These are phyloP conservation scores for Nakaseomyces bracarensis DNA, from an alignment of 1,139 yeast species.

Conservation along the genomic window DNA sequence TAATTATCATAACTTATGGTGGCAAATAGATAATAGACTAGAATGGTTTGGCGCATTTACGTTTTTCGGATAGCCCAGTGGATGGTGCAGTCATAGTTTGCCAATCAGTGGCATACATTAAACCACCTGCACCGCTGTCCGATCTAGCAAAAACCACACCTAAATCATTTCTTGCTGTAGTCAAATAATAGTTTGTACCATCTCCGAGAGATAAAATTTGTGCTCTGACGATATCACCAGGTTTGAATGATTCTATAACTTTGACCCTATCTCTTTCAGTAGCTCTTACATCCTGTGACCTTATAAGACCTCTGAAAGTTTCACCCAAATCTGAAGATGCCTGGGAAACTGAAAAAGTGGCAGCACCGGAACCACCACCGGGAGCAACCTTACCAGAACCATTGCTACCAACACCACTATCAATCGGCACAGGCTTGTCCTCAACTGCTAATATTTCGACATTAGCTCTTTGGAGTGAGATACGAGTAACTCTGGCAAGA, in stretches of 20 bases:
- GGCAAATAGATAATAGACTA: conserved; percentile 14
- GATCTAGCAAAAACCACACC: conserved; percentile 88
- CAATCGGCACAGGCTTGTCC: conserved; percentile 42
- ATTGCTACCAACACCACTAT: conserved; percentile 59
- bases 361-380: conserved; percentile 55
- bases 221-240: conserved; percentile 91
- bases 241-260: conserved; percentile 68
- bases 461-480: conserved; percentile 59
- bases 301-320: conserved; percentile 79
- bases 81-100: conserved; percentile 81
- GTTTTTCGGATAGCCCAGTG: conserved; percentile 65
- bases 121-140: conserved; percentile 60
- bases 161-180: conserved; percentile 83
- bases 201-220: conserved; percentile 81
- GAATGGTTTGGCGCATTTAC: conserved; percentile 93
- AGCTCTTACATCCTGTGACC: conserved; percentile 82
- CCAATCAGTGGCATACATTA: conserved; percentile 93
- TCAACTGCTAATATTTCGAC: conserved; percentile 82
- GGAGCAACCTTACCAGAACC: conserved; percentile 41
- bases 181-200: conserved; percentile 79
- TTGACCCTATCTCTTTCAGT: conserved; percentile 86
- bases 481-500: conserved; percentile 62
- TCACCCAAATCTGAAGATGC: conserved; percentile 71
- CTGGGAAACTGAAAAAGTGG: conserved; percentile 39
- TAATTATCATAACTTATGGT: not conserved